These are phyloP conservation scores for Candida ficus DNA, from an alignment of 805 yeast genomes.

Conservation along the genomic window DNA sequence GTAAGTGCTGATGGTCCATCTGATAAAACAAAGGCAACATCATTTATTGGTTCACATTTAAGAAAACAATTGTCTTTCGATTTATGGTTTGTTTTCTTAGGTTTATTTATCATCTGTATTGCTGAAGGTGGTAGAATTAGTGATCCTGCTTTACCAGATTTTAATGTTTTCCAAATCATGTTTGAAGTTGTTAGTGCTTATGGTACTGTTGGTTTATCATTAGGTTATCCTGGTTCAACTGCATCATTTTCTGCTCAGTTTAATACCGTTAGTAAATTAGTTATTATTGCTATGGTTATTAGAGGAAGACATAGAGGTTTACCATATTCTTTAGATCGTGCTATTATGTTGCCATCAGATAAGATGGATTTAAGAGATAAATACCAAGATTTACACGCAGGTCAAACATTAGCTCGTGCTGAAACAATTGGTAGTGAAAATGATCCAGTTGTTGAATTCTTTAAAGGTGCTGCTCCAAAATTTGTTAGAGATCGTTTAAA, in stretches of 20 bases:
- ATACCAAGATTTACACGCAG: constrained; percentile 27
- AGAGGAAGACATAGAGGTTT: constrained; percentile 96
- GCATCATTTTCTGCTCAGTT: constrained; percentile 75
- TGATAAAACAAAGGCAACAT: constrained; percentile 39
- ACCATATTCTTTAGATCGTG: constrained; percentile 90
- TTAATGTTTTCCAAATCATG: constrained; percentile 65
- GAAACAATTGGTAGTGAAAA: constrained; percentile 20
- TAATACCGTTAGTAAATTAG: constrained; percentile 68
- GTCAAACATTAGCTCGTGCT: constrained; percentile 9
- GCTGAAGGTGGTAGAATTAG: constrained; percentile 68
- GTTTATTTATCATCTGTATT: constrained; percentile 79
- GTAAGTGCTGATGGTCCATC: too few relatives aligned
- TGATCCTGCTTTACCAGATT: constrained; percentile 39
- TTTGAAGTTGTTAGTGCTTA: constrained; percentile 94
- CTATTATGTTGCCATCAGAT: constrained; percentile 78
- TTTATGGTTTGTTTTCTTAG: constrained; percentile 88
- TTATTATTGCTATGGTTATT: constrained; percentile 83
- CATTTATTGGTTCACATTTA: constrained; percentile 82
- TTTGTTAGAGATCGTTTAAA: constrained; percentile 19
- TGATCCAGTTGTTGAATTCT: constrained; percentile 26
- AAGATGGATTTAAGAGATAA: constrained; percentile 57
- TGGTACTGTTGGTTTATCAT: constrained; percentile 91
- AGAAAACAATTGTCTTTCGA: constrained; percentile 91
- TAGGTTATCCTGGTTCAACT: constrained; percentile 68
- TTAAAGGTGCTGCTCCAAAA: constrained; percentile 26